Evolutionary conservation across 352 stramenopile species (phyloP).

Genomic region (Globisporangium iwayamae): DNA sequence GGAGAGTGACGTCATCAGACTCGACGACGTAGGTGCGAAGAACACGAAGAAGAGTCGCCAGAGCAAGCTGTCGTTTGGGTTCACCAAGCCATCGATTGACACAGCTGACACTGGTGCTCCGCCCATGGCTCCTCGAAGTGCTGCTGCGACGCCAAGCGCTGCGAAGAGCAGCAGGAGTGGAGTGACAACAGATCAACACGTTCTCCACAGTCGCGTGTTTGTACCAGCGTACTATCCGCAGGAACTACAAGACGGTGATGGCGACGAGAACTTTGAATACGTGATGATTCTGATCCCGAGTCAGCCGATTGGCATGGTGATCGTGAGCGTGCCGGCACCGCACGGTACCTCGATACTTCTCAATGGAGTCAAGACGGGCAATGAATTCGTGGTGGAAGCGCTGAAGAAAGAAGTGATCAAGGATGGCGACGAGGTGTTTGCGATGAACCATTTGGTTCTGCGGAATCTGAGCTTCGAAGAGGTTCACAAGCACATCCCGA

Average conservation of each 20-base stretch:
- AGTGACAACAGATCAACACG: constrained; percentile 6
- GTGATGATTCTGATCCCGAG: constrained; percentile 56
- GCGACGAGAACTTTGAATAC: constrained; percentile 43
- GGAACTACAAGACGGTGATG: constrained; percentile 16
- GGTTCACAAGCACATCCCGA: constrained; percentile 33
- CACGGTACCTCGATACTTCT: constrained; percentile 25
- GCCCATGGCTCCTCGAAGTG: not conserved
- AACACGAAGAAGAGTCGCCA: constrained; percentile 28
- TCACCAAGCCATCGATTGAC: constrained; percentile 13
- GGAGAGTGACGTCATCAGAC: not conserved
- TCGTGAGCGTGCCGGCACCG: constrained; percentile 16
- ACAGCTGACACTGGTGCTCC: not conserved
- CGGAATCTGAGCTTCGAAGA: constrained; percentile 23
- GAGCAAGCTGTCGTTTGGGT: constrained; percentile 29
- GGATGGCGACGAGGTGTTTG: constrained; percentile 59
- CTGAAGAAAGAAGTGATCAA: constrained; percentile 49
- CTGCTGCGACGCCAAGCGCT: not conserved
- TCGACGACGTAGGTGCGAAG: not conserved
- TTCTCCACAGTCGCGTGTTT: constrained; percentile 37
- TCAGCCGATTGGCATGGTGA: constrained; percentile 54
- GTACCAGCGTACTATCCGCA: constrained; percentile 24
- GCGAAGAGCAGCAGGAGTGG: constrained; percentile 2
- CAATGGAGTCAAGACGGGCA: constrained; percentile 26
- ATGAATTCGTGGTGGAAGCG: constrained; percentile 37
- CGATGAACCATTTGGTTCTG: constrained; percentile 54